These are phyloP conservation scores for Turritis glabra DNA, from an alignment of 345 rosid genomes.

Conservation along the genomic window DNA sequence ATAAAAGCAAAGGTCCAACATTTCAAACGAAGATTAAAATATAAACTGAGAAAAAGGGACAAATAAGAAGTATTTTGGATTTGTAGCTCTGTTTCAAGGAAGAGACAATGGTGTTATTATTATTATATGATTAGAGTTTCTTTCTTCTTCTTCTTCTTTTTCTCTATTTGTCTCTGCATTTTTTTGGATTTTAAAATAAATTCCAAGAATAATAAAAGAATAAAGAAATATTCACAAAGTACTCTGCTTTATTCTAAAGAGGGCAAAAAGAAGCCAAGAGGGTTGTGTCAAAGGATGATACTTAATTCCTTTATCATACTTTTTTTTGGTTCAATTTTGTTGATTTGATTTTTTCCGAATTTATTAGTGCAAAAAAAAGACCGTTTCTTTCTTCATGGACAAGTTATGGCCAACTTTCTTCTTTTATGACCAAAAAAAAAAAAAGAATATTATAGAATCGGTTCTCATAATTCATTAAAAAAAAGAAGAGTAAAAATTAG, in stretches of 20 bases:
- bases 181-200: neutral
- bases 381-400: constrained; percentile 39
- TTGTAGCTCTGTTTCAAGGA: constrained; percentile 32
- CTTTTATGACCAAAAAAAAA: constrained; percentile 6
- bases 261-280: constrained; percentile 31
- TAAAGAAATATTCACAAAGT: constrained; percentile 38
- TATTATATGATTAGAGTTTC: constrained; percentile 32
- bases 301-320: constrained; percentile 7
- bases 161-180: constrained; percentile 19
- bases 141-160: constrained; percentile 19
- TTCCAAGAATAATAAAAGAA: constrained; percentile 10
- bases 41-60: constrained; percentile 15
- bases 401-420: constrained; percentile 31
- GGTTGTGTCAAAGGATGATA: constrained; percentile 26
- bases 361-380: neutral
- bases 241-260: constrained; percentile 42
- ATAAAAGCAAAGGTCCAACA: constrained; percentile 17
- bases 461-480: constrained; percentile 26
- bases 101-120: constrained; percentile 30
- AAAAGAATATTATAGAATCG: constrained; percentile 30
- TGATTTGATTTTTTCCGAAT: neutral
- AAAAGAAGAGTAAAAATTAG: neutral
- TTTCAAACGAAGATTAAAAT: neutral
- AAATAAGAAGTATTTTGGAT: constrained; percentile 31
- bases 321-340: neutral